These are phyloP conservation scores for Aspergillus tamarii DNA, from an alignment of 2,329 filamentous ascomycete genomes.

Conservation along the genomic window DNA sequence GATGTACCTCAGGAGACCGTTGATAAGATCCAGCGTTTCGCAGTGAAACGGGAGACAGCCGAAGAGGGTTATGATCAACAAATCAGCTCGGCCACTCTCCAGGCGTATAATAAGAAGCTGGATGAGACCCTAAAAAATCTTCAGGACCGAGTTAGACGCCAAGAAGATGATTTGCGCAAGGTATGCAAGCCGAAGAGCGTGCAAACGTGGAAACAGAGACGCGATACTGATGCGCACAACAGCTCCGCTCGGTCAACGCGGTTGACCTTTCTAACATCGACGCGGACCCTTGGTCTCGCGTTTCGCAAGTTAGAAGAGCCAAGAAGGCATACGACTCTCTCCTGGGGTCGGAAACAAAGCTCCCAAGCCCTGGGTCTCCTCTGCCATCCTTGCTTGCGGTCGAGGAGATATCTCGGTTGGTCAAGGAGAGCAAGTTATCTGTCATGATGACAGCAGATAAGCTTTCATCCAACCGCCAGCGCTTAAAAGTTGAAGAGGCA, in stretches of 20 bases:
- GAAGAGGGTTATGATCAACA: slow-evolving; percentile 38
- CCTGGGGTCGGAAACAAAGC: slow-evolving; percentile 62
- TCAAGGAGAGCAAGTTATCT: slow-evolving; percentile 65
- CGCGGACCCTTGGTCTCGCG: slow-evolving; percentile 35
- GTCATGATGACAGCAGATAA: slow-evolving; percentile 51
- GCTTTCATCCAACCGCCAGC: slow-evolving; percentile 42
- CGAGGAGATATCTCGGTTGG: slow-evolving; percentile 66
- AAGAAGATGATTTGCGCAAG: slow-evolving; percentile 51
- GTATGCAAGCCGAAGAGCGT: slow-evolving; percentile 33
- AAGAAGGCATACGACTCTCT: slow-evolving; percentile 69
- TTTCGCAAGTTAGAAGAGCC: slow-evolving; percentile 56
- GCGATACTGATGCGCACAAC: slow-evolving; percentile 18
- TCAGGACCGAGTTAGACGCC: slow-evolving; percentile 55
- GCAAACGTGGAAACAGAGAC: neutral
- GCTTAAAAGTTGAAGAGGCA: slow-evolving; percentile 49
- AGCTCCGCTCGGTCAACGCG: slow-evolving; percentile 39
- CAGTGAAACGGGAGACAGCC: slow-evolving; percentile 36
- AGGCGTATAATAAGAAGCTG: slow-evolving; percentile 48
- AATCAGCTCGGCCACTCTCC: slow-evolving; percentile 31
- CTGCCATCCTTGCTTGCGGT: slow-evolving; percentile 73
- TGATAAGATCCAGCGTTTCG: slow-evolving; percentile 39
- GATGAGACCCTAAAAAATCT: slow-evolving; percentile 71
- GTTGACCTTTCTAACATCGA: slow-evolving; percentile 35
- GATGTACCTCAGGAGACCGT: slow-evolving; percentile 35
- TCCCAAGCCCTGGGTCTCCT: slow-evolving; percentile 69